Percentiles rank a stretch among this genome's conserved stretches.
These are phyloP conservation scores for Tetraselmis chui DNA, from an alignment of 139 green algal genomes.

Conservation along the genomic window DNA sequence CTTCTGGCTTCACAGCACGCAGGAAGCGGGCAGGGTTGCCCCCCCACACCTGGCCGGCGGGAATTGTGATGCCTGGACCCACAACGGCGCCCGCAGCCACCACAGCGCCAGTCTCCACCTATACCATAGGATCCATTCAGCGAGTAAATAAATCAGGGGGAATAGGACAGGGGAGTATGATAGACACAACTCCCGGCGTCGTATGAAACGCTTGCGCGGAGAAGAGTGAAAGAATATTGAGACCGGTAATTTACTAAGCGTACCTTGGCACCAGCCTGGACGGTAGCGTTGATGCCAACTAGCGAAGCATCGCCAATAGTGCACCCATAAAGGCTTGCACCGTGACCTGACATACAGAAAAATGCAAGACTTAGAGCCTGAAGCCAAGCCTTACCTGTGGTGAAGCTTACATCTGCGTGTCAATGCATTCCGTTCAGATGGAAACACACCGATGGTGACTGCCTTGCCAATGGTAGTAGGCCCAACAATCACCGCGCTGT, in stretches of 20 bases:
- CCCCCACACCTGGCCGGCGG: conserved; percentile 64
- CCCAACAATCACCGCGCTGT: conserved; percentile 63
- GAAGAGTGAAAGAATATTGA: not conserved
- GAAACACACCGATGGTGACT: conserved; percentile 57
- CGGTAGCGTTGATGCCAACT: conserved; percentile 88
- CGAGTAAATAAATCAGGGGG: conserved; percentile 3
- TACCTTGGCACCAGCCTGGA: conserved; percentile 67
- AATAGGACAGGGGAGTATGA: not conserved
- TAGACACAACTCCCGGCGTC: too few relatives aligned
- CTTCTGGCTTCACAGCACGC: conserved; percentile 73
- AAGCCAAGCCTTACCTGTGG: too few relatives aligned
- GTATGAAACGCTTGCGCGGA: not conserved
- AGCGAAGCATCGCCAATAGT: conserved; percentile 80
- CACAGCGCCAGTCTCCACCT: conserved; percentile 73
- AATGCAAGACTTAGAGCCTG: too few relatives aligned
- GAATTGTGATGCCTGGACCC: conserved; percentile 54
- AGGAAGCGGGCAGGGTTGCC: conserved; percentile 79
- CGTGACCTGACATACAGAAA: too few relatives aligned
- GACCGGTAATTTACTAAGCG: not conserved
- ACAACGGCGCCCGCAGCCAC: conserved; percentile 88
- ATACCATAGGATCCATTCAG: too few relatives aligned
- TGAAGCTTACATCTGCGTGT: conserved; percentile 1
- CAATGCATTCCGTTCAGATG: not conserved
- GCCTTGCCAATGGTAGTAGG: conserved; percentile 72
- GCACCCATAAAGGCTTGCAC: conserved; percentile 75